These are phyloP conservation scores for Prunus davidiana DNA, from an alignment of 306 rosid genomes.

Conservation along the genomic window DNA sequence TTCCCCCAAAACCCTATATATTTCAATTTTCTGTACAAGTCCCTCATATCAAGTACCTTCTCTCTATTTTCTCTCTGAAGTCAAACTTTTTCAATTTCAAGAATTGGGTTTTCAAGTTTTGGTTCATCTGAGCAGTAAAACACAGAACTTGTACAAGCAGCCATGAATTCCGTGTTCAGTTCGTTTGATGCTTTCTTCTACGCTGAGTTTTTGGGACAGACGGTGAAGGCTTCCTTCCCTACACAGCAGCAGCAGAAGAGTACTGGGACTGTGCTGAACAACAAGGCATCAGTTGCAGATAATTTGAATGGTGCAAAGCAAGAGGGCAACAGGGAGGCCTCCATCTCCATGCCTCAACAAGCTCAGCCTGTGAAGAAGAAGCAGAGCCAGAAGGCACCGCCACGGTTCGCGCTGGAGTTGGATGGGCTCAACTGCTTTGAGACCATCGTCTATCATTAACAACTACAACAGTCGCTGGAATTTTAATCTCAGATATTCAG, in stretches of 20 bases:
- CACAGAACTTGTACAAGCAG: no score
- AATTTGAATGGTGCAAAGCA: not conserved
- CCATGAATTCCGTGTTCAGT: slow-evolving; percentile 50
- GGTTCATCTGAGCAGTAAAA: not conserved
- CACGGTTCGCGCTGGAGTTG: slow-evolving; percentile 36
- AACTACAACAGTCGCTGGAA: not conserved
- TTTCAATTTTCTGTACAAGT: not conserved
- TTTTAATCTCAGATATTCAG: not conserved
- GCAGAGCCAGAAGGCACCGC: not conserved
- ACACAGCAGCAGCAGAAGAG: not conserved
- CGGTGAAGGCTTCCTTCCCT: slow-evolving; percentile 28
- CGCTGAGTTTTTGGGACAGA: slow-evolving; percentile 36
- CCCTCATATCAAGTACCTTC: no score
- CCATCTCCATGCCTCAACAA: not conserved
- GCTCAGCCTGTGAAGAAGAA: slow-evolving; percentile 1
- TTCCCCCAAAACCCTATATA: not conserved
- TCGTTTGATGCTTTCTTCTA: slow-evolving; percentile 38
- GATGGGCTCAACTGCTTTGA: slow-evolving; percentile 51
- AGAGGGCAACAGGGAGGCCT: not conserved
- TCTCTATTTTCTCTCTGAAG: no score
- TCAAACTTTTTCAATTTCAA: not conserved
- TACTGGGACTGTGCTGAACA: not conserved
- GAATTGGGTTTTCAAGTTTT: not conserved
- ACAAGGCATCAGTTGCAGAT: not conserved
- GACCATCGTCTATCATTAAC: slow-evolving; percentile 26